Base-by-base conservation (phyloP, 176 grass and related monocot genomes). In the Chloris gayana region DNA sequence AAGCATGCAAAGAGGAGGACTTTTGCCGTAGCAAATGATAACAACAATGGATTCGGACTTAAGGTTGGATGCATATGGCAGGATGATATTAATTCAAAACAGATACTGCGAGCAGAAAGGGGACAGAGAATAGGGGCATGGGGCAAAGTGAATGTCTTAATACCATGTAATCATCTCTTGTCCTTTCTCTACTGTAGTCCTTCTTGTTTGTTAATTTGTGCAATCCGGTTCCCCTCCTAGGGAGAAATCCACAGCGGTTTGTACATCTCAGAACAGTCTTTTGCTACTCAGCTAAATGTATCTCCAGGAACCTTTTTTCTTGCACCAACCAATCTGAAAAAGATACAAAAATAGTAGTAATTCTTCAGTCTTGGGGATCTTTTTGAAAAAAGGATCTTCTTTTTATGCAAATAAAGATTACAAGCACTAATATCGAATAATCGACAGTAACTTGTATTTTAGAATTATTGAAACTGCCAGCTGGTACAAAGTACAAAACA, bases 131-230 rank as follows among this genome's bases (percentile, higher is more conserved):
- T 63, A 77, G 83, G 85, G 76, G 85, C 39, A 85, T 37, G 72
- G 75, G 70, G 83, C 73, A 87, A 87, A 65, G 72, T 77, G 67
- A 49, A 83, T 85, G 85, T 84, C 85, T 88, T 90, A 74, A 76
- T 84, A 84, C 70, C 74, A 87, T 76, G 64, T 72, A 81, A 92
- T 82, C 82, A 73, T 64, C 53, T 38, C 82, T 82, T 86, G 82
- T 85, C 80, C 83, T 91, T 81, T 91, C 46, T 84, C 75, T 63
- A 73, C 64, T 91, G 76, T 78, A 87, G 56, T 70, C 76, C 39
- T 82, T 84, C 80, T 39, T 84, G 83, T 83, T 87, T 86, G 75
- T 72, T 88, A 67, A 57, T 76, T 75, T 88, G 64, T 53, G 70
- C 72, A 63, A 66, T 74, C 83, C 30, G 70, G 83, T 80, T 83